phyloP scores from a whole-genome alignment of 208 protist species.

The Trypanosoma melophagium region DNA sequence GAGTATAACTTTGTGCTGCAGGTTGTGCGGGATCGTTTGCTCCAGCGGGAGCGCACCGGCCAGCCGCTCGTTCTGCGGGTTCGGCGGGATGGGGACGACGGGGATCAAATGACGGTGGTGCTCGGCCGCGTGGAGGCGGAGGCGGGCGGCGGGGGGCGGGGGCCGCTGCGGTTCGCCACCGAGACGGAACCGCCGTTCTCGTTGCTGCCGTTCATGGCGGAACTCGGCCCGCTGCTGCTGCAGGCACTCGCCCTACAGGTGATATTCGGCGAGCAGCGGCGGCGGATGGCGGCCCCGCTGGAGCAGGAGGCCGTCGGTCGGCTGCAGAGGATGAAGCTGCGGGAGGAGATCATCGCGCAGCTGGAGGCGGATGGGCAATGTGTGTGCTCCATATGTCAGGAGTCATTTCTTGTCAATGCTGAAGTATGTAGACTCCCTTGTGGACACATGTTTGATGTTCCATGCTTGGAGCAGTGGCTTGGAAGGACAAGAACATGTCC shows the following conservation, averaged over 20 bases:
- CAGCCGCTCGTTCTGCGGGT: constrained; percentile 22
- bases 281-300: constrained; percentile 24
- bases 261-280: constrained; percentile 24
- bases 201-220: constrained; percentile 14
- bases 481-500: constrained; percentile 44
- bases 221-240: constrained; percentile 20
- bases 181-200: neutral
- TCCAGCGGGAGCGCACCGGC: constrained; percentile 6
- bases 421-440: constrained; percentile 64
- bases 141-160: neutral
- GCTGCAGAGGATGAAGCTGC: constrained; percentile 18
- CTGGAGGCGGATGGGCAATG: constrained; percentile 21
- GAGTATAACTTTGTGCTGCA: constrained; percentile 27
- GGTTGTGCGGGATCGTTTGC: constrained; percentile 18
- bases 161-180: neutral
- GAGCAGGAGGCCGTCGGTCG: constrained; percentile 13
- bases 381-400: constrained; percentile 41
- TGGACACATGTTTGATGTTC: constrained; percentile 60
- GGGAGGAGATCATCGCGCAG: constrained; percentile 10
- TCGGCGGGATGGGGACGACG: constrained; percentile 8
- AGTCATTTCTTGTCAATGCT: constrained; percentile 23
- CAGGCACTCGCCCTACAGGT: constrained; percentile 26
- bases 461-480: constrained; percentile 58
- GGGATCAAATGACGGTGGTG: constrained; percentile 25
- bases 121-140: constrained; percentile 13